Conservation (phyloP, 805 yeast genomes). For the Priceomyces fermenticarens region DNA sequence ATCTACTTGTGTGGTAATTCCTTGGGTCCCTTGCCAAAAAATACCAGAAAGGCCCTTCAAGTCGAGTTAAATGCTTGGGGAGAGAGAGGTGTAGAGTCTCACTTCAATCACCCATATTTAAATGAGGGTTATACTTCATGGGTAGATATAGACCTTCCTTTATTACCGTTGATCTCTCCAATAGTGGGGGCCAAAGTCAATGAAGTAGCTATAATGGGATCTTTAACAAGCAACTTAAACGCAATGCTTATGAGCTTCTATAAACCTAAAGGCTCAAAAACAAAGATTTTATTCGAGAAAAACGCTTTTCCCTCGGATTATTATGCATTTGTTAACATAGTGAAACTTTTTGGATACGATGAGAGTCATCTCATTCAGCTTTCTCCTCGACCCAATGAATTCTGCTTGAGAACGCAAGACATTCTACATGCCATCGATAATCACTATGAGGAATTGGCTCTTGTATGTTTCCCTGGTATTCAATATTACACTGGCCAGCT, state of each 20-base stretch:
- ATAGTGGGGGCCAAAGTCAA: slow-evolving; percentile 69
- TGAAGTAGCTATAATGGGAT: slow-evolving; percentile 90
- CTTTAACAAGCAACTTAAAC: slow-evolving; percentile 80
- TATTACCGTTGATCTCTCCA: slow-evolving; percentile 64
- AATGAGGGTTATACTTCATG: slow-evolving; percentile 56
- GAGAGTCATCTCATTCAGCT: slow-evolving; percentile 61
- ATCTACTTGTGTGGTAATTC: slow-evolving; percentile 89
- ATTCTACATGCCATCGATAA: slow-evolving; percentile 55
- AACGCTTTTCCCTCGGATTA: slow-evolving; percentile 92
- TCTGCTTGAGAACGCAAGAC: slow-evolving; percentile 58
- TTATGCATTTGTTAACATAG: slow-evolving; percentile 79
- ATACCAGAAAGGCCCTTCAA: slow-evolving; percentile 53
- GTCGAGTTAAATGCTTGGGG: slow-evolving; percentile 83
- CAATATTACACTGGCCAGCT: slow-evolving; percentile 91
- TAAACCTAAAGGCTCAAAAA: slow-evolving; percentile 54
- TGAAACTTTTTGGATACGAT: slow-evolving; percentile 53
- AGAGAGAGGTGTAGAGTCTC: slow-evolving; percentile 77
- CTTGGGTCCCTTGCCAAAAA: slow-evolving; percentile 83
- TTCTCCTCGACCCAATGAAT: slow-evolving; percentile 57
- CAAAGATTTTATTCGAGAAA: slow-evolving; percentile 77
- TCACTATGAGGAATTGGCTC: slow-evolving; percentile 59
- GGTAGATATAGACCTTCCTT: slow-evolving; percentile 82
- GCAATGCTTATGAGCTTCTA: slow-evolving; percentile 72
- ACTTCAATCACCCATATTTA: slow-evolving; percentile 63
- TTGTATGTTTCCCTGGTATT: slow-evolving; percentile 81